Conservation (phyloP, 352 stramenopile genomes). For the Phytophthora podocarpi region DNA sequence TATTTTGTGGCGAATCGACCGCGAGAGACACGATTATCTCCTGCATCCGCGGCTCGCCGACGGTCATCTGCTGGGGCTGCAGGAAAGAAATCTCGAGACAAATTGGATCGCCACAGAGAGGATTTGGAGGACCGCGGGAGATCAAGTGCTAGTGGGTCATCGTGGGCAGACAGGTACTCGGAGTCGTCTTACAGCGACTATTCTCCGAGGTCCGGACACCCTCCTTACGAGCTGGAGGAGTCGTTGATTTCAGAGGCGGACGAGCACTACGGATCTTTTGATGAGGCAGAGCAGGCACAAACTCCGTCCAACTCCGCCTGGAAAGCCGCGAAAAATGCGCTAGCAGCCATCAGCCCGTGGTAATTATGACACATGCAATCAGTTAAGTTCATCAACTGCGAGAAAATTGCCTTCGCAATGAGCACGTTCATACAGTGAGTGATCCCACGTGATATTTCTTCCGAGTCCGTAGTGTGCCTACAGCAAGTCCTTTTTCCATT, state of each 20-base stretch:
- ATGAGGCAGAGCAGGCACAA: conserved; percentile 26
- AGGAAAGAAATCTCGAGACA: conserved; percentile 28
- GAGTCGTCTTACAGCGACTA: conserved; percentile 43
- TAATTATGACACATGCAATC: conserved; percentile 25
- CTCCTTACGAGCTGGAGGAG: conserved; percentile 68
- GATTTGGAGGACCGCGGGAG: conserved; percentile 25
- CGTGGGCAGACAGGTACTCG: conserved; percentile 30
- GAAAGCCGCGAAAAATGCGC: conserved; percentile 54
- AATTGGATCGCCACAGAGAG: conserved; percentile 20
- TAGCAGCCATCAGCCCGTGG: conserved; percentile 81
- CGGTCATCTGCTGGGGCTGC: conserved; percentile 18
- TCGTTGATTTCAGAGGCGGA: conserved; percentile 72
- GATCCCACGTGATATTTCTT: conserved; percentile 7
- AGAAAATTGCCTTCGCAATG: not conserved
- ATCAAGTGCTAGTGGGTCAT: conserved; percentile 27
- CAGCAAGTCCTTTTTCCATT: conserved; percentile 89
- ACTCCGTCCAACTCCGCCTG: conserved; percentile 37
- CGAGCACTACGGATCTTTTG: conserved; percentile 76
- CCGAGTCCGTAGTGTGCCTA: conserved; percentile 28
- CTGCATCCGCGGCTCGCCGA: conserved; percentile 23
- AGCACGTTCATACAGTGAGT: conserved; percentile 4
- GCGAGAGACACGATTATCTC: conserved; percentile 37
- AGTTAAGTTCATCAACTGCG: conserved; percentile 8
- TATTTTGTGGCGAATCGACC: conserved; percentile 89
- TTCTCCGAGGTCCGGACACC: conserved; percentile 29